Percentiles rank a stretch among this genome's conserved stretches.
Evolutionary conservation across 1,284 basidiomycete species (phyloP).

Genomic region (Heterobasidion irregulare): DNA sequence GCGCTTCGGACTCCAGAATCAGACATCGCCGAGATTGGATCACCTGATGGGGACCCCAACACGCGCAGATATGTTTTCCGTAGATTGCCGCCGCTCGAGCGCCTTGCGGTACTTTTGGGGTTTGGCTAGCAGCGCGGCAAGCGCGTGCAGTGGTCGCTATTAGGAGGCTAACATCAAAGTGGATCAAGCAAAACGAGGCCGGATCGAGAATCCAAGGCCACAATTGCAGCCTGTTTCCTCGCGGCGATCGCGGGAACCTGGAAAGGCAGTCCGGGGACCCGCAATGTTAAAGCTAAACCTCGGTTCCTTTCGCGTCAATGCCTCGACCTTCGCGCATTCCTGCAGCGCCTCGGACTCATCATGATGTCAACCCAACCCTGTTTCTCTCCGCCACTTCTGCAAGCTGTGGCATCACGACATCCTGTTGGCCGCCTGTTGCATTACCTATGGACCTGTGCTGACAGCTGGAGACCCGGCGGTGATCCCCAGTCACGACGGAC

Average conservation of each 20-base stretch:
- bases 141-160: not conserved
- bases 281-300: not conserved
- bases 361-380: slow-evolving; percentile 6
- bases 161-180: not conserved
- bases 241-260: not conserved
- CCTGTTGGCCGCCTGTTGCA: not conserved
- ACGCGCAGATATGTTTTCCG: not conserved
- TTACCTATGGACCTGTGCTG: slow-evolving; percentile 1
- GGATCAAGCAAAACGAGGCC: no score
- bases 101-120: not conserved
- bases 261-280: not conserved
- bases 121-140: not conserved
- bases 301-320: not conserved
- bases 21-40: slow-evolving; percentile 10
- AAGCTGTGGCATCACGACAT: slow-evolving; percentile 1
- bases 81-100: not conserved
- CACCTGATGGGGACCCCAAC: not conserved
- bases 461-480: not conserved
- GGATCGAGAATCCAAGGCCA: not conserved
- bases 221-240: not conserved
- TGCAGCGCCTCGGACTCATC: not conserved
- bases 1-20: not conserved
- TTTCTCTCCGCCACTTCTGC: not conserved
- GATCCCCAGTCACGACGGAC: not conserved
- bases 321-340: not conserved